Evolutionary conservation across 805 yeast genomes (phyloP), one percentile per base, ranked within the genome.

Genomic region (Kuraishia molischiana): DNA sequence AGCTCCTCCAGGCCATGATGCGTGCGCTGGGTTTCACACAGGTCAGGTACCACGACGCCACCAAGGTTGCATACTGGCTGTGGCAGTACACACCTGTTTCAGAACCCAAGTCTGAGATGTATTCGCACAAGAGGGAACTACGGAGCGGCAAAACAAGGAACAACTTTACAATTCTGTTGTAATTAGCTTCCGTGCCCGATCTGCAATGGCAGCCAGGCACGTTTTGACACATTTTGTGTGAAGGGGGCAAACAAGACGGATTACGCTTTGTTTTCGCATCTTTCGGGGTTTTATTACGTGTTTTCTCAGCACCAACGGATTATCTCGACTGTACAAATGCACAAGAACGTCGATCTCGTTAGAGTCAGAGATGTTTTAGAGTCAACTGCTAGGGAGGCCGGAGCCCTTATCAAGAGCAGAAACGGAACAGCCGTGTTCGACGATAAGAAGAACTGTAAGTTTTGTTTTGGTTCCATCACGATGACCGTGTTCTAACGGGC

Each of bases 41-140:
- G 26, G 36, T 66, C 4, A 51, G 62, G 34, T 62, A 66, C 40
- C 73, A 81, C 44, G 74, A 73, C 38, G 77, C 95, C 0, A 66
- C 69, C 36, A 87, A 87, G 49, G 66, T 87, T 11, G 80, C 77
- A 1, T 89, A 89, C 52, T 72, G 85, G 75, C 63, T 85, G 13
- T 76, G 71, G 45, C 61, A 66, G 38, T 74, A 8, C 13, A n/a
- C n/a, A n/a, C n/a, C n/a, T n/a, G n/a, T n/a, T n/a, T n/a, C n/a
- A n/a, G n/a, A n/a, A n/a, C 14, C 6, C 17, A 28, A 28, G 13
- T 8, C 8, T 11, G 26, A 8, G 10, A 22, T 22, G 10, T 22
- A 22, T 11, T 8, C 10, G 11, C 11, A 8, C 26, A 22, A 22
- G 26, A 22, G 11, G 26, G 26, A 22, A 11, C 10, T 22, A 8